Evolutionary conservation across 2,329 filamentous ascomycete genomes (phyloP).

Genomic region (Fusarium sp.): DNA sequence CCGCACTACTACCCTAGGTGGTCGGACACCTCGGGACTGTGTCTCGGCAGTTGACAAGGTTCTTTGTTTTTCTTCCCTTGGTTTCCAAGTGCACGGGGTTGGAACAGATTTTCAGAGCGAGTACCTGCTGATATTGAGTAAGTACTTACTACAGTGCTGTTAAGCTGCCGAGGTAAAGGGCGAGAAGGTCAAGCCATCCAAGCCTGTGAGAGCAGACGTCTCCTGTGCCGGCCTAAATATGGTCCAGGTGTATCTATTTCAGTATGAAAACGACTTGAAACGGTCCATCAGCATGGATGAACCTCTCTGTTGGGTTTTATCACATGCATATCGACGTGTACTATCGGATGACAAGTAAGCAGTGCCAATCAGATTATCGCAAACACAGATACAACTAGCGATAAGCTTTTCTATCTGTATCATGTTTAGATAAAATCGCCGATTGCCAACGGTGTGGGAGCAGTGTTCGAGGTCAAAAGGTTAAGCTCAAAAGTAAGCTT

Average conservation of each 20-base stretch:
- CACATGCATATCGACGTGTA: background rate
- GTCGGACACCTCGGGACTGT: slow-evolving; percentile 11
- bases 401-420: background rate
- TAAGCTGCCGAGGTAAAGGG: background rate
- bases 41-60: slow-evolving; percentile 25
- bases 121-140: background rate
- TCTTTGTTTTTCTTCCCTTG: background rate
- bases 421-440: background rate
- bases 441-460: background rate
- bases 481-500: slow-evolving; percentile 36
- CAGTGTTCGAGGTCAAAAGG: background rate
- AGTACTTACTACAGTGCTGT: background rate
- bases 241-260: background rate
- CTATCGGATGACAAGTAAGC: background rate
- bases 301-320: background rate
- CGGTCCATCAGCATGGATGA: background rate
- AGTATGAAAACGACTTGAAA: too few relatives aligned
- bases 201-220: background rate
- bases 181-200: background rate
- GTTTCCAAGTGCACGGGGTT: background rate
- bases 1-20: slow-evolving; percentile 23
- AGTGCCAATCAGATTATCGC: background rate
- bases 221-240: background rate
- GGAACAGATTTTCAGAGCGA: background rate
- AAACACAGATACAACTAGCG: background rate